phyloP scores from a whole-genome alignment of 495 filamentous ascomycete genomes.

The Penicillium manginii region DNA sequence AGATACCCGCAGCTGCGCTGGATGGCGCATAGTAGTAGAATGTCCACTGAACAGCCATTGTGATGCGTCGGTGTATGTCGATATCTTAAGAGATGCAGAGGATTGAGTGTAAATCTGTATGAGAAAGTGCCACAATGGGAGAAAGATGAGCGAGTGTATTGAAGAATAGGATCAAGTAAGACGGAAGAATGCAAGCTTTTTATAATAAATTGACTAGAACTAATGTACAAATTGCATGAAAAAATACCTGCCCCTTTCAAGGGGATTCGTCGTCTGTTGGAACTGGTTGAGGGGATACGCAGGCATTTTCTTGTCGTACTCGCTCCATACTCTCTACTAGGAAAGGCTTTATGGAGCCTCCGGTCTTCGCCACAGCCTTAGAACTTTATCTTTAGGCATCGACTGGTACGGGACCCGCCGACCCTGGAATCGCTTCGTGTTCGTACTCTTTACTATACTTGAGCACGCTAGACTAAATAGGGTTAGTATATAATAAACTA shows the following conservation, averaged over 20 bases:
- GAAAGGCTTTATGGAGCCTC: slow-evolving; percentile 6
- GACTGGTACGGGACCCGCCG: neutral
- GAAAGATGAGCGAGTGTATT: neutral
- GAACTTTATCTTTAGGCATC: neutral
- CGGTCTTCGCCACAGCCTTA: neutral
- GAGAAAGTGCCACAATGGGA: too few relatives aligned
- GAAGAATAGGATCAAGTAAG: neutral
- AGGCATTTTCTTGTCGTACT: slow-evolving; percentile 15
- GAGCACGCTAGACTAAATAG: neutral
- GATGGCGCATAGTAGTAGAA: slow-evolving; percentile 55
- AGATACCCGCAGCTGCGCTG: slow-evolving; percentile 51
- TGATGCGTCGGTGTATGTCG: neutral
- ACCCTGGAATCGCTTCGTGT: neutral
- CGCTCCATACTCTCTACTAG: slow-evolving; percentile 7
- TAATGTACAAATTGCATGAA: too few relatives aligned
- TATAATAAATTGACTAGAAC: neutral
- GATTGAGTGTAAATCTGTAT: too few relatives aligned
- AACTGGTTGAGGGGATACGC: neutral
- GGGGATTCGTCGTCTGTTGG: neutral
- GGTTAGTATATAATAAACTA: neutral
- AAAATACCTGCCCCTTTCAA: too few relatives aligned
- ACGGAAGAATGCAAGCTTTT: neutral
- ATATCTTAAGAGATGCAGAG: neutral
- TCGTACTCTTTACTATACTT: neutral
- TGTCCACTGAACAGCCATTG: slow-evolving; percentile 19